phyloP scores from a whole-genome alignment of 257 asterid genomes.

The Solanum pinnatisectum region DNA sequence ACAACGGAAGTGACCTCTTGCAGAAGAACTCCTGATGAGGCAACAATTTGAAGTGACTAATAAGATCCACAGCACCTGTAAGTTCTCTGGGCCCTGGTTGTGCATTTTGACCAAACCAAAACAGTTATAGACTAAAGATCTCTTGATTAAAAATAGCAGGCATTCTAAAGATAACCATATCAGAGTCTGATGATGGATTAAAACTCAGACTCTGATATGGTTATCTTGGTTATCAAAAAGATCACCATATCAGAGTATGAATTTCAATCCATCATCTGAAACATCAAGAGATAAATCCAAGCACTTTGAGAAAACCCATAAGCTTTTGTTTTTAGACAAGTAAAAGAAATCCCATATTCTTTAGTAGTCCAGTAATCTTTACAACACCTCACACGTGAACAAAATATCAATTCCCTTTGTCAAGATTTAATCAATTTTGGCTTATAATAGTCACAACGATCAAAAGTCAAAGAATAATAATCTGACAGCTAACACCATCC shows the following conservation, averaged over 20 bases:
- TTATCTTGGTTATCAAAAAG: background rate
- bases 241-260: background rate
- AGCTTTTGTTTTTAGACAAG: background rate
- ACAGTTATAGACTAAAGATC: background rate
- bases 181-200: background rate
- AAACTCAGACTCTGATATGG: background rate
- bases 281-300: background rate
- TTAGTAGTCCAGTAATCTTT: background rate
- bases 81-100: constrained; percentile 84
- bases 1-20: constrained; percentile 80
- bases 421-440: background rate
- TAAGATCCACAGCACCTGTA: constrained; percentile 88
- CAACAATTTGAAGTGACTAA: constrained; percentile 68
- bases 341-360: background rate
- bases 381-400: background rate
- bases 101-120: constrained; percentile 13
- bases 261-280: background rate
- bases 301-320: background rate
- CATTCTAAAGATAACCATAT: background rate
- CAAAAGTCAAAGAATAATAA: background rate
- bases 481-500: background rate
- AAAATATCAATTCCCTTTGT: background rate
- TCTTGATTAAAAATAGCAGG: background rate
- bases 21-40: constrained; percentile 92
- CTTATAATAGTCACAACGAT: background rate